Conservation (phyloP, 768 basidiomycete species). For the Mycena sanguinolenta region DNA sequence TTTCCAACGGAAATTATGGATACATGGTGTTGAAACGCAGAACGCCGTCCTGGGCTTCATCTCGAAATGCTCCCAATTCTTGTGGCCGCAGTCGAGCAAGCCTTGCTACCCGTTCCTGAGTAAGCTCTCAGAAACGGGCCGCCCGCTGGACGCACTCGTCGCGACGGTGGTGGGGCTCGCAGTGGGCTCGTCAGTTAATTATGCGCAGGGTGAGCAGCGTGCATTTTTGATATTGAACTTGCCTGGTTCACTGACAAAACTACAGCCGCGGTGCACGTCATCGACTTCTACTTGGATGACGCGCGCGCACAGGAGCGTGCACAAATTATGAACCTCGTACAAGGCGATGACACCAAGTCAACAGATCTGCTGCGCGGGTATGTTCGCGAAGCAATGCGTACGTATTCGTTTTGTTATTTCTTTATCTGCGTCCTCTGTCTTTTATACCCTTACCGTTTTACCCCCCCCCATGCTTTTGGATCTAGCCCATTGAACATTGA, state of each 20-base stretch:
- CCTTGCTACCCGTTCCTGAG: slow-evolving; percentile 56
- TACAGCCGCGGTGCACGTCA: slow-evolving; percentile 58
- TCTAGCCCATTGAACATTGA: too few relatives aligned
- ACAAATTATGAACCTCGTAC: slow-evolving; percentile 53
- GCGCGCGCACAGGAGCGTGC: slow-evolving; percentile 52
- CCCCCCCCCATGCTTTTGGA: too few relatives aligned
- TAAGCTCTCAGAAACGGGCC: slow-evolving; percentile 50
- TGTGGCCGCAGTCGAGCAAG: slow-evolving; percentile 50
- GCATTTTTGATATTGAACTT: too few relatives aligned
- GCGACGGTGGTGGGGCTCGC: slow-evolving; percentile 62
- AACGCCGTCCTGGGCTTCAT: slow-evolving; percentile 46
- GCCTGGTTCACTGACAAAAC: too few relatives aligned
- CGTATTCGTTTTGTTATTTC: too few relatives aligned
- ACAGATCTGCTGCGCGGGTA: slow-evolving; percentile 59
- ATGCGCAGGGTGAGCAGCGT: slow-evolving; percentile 59
- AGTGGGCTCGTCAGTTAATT: slow-evolving; percentile 61
- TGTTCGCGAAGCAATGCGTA: slow-evolving; percentile 65
- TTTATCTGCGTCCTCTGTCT: too few relatives aligned
- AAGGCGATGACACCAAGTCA: slow-evolving; percentile 48
- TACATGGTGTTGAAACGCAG: too few relatives aligned
- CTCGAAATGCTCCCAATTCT: slow-evolving; percentile 40
- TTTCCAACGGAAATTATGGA: too few relatives aligned
- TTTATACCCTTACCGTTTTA: too few relatives aligned
- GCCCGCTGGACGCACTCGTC: slow-evolving; percentile 57
- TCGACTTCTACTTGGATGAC: slow-evolving; percentile 68